These are phyloP conservation scores for Chlorella sp. DNA, from an alignment of 139 green algal species.

Conservation along the genomic window DNA sequence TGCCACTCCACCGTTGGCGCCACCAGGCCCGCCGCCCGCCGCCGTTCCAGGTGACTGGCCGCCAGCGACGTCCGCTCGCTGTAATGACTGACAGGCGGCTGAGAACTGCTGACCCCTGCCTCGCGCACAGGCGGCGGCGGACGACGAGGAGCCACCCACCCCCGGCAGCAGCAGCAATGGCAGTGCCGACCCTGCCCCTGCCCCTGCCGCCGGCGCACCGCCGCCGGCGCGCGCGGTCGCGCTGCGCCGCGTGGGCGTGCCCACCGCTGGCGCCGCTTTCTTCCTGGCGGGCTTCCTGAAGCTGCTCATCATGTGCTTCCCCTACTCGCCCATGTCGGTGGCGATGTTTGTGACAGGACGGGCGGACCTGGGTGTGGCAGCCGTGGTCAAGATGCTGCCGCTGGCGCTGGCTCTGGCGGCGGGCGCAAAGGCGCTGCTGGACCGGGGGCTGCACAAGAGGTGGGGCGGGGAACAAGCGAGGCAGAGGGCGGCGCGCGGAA, in stretches of 20 bases:
- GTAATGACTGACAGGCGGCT: no score
- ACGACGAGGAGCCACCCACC: neutral
- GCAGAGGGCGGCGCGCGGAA: neutral
- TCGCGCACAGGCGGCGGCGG: neutral
- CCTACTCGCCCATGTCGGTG: slow-evolving; percentile 24
- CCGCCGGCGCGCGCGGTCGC: slow-evolving; percentile 3
- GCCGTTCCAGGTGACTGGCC: no score
- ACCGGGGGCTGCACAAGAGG: slow-evolving; percentile 33
- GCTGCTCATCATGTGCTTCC: slow-evolving; percentile 42
- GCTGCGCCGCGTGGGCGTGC: slow-evolving; percentile 26
- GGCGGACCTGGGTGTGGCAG: slow-evolving; percentile 25
- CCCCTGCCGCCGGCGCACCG: neutral
- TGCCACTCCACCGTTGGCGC: no score
- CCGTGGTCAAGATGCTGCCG: slow-evolving; percentile 26
- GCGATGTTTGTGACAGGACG: slow-evolving; percentile 22
- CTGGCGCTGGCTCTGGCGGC: slow-evolving; percentile 24
- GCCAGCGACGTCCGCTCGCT: no score
- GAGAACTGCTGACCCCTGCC: no score
- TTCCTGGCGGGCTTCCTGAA: slow-evolving; percentile 32
- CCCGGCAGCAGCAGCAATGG: no score
- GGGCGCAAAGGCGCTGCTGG: slow-evolving; percentile 26
- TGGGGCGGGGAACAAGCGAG: neutral
- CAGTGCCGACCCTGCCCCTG: neutral
- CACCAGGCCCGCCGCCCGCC: no score
- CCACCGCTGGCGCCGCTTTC: slow-evolving; percentile 32